Evolutionary conservation across 2,329 filamentous ascomycete species (phyloP), one percentile per base, ranked within the genome.

Genomic region (Pyrenochaeta sp.): DNA sequence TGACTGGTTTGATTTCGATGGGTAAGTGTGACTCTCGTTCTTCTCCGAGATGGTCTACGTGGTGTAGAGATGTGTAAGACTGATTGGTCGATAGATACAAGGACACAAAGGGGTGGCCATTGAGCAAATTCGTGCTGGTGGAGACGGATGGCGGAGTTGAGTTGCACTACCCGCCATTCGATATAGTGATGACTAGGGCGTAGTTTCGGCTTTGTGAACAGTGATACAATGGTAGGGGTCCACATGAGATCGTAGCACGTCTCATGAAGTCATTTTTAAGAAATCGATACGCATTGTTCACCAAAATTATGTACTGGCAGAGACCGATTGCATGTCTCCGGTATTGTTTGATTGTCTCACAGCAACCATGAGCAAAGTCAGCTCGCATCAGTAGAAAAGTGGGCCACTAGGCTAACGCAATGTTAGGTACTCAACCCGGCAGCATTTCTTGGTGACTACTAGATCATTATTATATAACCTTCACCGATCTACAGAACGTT

Each of bases 1-100:
- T 45, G 67, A 75, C 48, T 75, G 70, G 68, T 73, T 69, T 53
- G 72, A 75, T 45, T 74, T 71, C 37, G 72, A 74, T 53, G 72
- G 72, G 62, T 71, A 34, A 59, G 61, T 61, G 5, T 9, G 2
- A 36, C 10, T 43, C 22, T 25, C 5, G 12, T 48, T 25, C 25
- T 25, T n/a, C 19, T 12, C 6, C 9, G 13, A 4, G 7, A 34
- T 19, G n/a, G 5, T 36, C 24, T 25, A 22, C n/a, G 13, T 42
- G 39, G 22, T 36, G 34, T 19, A 42, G 22, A 6, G 12, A 7
- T 13, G 27, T 22, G 27, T 22, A 24, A 39, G 10, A 24, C 40
- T n/a, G 7, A 34, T 28, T 0, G 19, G 15, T 15, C 48, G 32
- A 46, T 37, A 69, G 68, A 8, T 73, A 73, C 48, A 68, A 70